Evolutionary conservation across 352 stramenopile genomes (phyloP), one percentile per base, ranked within the genome.

Genomic region (Pythium sukuiense): DNA sequence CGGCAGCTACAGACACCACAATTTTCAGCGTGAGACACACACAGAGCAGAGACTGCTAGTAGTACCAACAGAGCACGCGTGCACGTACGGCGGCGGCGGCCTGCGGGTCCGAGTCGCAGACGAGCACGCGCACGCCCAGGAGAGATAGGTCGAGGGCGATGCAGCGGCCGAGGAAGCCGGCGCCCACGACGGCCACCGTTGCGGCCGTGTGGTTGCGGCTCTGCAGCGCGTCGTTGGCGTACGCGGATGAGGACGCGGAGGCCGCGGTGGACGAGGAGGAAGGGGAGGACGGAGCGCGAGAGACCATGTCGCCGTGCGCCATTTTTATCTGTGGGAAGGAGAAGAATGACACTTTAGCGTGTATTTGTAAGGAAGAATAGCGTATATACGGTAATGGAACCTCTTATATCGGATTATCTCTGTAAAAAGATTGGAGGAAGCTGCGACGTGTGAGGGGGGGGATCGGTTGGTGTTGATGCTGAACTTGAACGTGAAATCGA

Each of bases 81-180:
- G 32, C 32, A 76, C 73, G 30, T 41, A 88, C 77, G 55, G 58
- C 56, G 30, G 66, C 64, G 20, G 67, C 58, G 20, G 61, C 74
- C n/a, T 85, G 71, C 45, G 62, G 63, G 58, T 88, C 81, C 0
- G 65, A 76, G 72, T 92, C 83, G 45, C 71, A 90, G 16, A 92
- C 76, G 30, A 88, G 6, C 24, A 92, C 81, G 7, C 74, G 59
- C 6, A 84, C 76, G 26, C 81, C 84, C 16, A 85, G 64, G 50
- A 90, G 72, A 37, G 84, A 89, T 41, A 92, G 69, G 55, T 92
- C 81, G 41, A 89, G 76, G 7, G 81, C 78, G 62, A 90, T 84
- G 70, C 79, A 88, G 55, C 77, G 85, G 50, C 81, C 81, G 20
- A 92, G 69, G 66, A 88, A 87, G 39, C 83, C 83, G 0, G 81